Base-by-base conservation (phyloP, 1,284 basidiomycete genomes). In the Ustilago trichophora region DNA sequence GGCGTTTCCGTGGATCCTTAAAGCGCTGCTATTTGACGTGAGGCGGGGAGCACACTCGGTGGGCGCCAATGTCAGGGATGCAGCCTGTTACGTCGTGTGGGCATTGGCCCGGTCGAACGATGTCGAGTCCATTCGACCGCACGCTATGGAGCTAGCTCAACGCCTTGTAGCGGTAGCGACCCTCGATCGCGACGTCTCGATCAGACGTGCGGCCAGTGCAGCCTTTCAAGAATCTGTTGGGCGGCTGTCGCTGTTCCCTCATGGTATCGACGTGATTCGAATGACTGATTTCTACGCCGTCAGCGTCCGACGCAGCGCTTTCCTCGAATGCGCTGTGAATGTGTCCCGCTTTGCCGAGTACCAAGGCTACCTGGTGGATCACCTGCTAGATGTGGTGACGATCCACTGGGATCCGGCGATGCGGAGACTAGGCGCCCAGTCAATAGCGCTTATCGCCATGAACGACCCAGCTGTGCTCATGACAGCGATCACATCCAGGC, bases 171-270 rank as follows among this genome's bases (percentile, higher is more conserved):
- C 87, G 10, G 90, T 93, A 5, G 88, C 94, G 0, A 84, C 93
- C 32, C 93, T 90, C 72, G 96, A 99, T 83, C 87, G 96, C 24
- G 96, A 98, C 79, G 89, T 98, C 12, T 91, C 92, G 56, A 93
- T 98, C 43, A 87, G 96, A n/a, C 85, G 96, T 62, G 96, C 96
- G 4, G 93, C 95, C 3, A 98, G 94, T 82, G 96, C 96, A 9
- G 93, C 95, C 4, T 98, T 93, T 80, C 96, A 98, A 81, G 96
- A 99, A 82, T 90, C 91, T 75, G 96, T 98, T 34, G 96, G 96
- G 9, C 85, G 96, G 74, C 90, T 91, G 45, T 42, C 46, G 44
- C 83, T 93, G 47, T 94, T 98, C 78, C 90, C 92, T 33, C 89
- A 94, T 82, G 96, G 96, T 1, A 97, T 99, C 58, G 91, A 93